Base-by-base conservation (phyloP, 2,329 filamentous ascomycete genomes). In the Emmonsia crescens region DNA sequence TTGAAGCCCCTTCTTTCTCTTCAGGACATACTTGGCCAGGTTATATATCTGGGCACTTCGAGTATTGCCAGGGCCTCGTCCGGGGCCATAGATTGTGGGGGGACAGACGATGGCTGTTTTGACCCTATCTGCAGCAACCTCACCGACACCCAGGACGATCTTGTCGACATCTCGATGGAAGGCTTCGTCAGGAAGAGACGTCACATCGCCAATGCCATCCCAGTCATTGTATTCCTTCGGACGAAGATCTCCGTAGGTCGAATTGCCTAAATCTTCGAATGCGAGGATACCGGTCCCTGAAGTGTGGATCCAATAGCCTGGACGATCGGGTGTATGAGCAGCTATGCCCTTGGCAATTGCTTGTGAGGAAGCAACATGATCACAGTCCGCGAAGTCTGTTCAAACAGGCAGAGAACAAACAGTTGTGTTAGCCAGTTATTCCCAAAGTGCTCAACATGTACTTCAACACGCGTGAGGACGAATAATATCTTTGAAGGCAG, bases 161-260 rank as follows among this genome's bases (percentile, higher is more conserved):
- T 75, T 74, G 62, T 77, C 75, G 5, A 76, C 75, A 33, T 74
- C 70, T 27, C 74, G 73, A 64, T 77, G 76, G 10, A 73, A 66
- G 5, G 76, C 74, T 59, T 75, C 70, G 48, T 73, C 71, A 1
- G 77, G 77, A 5, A 78, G 70, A 42, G 73, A 74, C 19, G 72
- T 65, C 3, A 79, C 68, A 62, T 79, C 76, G 38, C 68, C 67
- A 12, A 79, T 71, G 5, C 73, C 74, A 21, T 78, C 76, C 73
- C 76, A 76, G 67, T 81, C 78, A 60, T 80, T 73, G 67, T 75
- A 79, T 56, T 77, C 70, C 64, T 79, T 79, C 10, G 71, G 65
- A 5, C 77, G 74, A 52, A 74, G 68, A 44, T 76, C 71, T 5
- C 78, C 78, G 58, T 71, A 77, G 9, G 69, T 72, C 24, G 68